Evolutionary conservation across 129 eudicot genomes (phyloP).

Genomic region (Saussurea involucrata): DNA sequence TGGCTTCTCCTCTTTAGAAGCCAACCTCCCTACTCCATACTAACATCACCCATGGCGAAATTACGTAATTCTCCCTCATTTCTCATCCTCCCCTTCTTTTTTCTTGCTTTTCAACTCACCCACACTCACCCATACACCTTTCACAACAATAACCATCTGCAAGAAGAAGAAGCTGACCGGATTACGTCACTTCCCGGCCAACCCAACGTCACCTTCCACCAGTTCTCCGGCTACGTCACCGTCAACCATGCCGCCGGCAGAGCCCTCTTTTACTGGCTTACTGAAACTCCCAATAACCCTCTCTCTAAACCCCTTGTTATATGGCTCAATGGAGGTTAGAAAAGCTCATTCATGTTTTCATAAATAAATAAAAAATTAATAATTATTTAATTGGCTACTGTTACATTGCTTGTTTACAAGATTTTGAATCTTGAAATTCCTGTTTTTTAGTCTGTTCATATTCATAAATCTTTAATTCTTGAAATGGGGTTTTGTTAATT

Average conservation of each 20-base stretch:
- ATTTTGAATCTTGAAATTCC: not conserved
- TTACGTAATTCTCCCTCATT: constrained; percentile 24
- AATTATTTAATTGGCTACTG: constrained; percentile 9
- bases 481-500: not conserved
- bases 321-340: constrained; percentile 95
- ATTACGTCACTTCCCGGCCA: constrained; percentile 80
- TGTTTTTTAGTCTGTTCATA: not conserved
- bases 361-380: not conserved
- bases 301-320: constrained; percentile 67
- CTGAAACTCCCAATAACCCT: constrained; percentile 61
- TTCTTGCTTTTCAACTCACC: constrained; percentile 27
- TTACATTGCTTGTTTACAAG: constrained; percentile 30
- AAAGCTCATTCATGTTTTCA: not conserved
- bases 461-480: not conserved
- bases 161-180: constrained; percentile 59
- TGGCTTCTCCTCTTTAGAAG: constrained; percentile 1
- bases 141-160: constrained; percentile 9
- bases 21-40: constrained; percentile 8
- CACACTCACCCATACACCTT: constrained; percentile 5
- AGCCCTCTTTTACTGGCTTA: constrained; percentile 94
- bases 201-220: constrained; percentile 74
- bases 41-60: constrained; percentile 34
- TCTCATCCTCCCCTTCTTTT: constrained; percentile 17
- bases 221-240: constrained; percentile 90
- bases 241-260: constrained; percentile 71